phyloP scores from a whole-genome alignment of 352 stramenopile species.

The Phytophthora foliorum region DNA sequence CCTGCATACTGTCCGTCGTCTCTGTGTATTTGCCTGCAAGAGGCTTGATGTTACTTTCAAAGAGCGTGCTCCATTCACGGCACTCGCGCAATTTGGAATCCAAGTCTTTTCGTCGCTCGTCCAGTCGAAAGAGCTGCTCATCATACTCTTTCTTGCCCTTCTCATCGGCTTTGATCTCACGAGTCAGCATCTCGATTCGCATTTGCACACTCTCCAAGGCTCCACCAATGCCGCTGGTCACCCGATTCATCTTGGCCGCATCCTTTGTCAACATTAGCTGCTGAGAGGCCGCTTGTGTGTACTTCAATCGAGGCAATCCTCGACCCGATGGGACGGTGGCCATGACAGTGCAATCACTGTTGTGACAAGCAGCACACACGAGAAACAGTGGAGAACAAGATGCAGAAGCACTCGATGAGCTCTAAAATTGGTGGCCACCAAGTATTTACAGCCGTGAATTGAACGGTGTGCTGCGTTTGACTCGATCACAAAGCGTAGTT shows the following conservation, averaged over 20 bases:
- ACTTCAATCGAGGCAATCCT: conserved; percentile 62
- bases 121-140: conserved; percentile 74
- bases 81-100: conserved; percentile 63
- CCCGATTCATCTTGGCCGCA: conserved; percentile 73
- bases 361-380: not conserved
- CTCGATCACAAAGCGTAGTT: not conserved
- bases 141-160: conserved; percentile 87
- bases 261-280: conserved; percentile 65
- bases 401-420: not conserved
- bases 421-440: conserved; percentile 20
- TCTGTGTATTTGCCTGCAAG: conserved; percentile 76
- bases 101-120: conserved; percentile 61
- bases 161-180: conserved; percentile 78
- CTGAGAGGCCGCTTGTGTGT: conserved; percentile 51
- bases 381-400: conserved; percentile 6
- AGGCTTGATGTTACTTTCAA: conserved; percentile 79
- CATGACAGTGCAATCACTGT: conserved; percentile 7
- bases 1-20: conserved; percentile 81
- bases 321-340: conserved; percentile 24
- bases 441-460: conserved; percentile 6
- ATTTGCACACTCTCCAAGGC: conserved; percentile 69
- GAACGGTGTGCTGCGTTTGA: too few species aligned
- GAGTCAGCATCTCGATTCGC: conserved; percentile 67
- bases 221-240: conserved; percentile 74
- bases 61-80: conserved; percentile 70